These are phyloP conservation scores for Sungouiella thailandica DNA, from an alignment of 805 yeast genomes.

Conservation along the genomic window DNA sequence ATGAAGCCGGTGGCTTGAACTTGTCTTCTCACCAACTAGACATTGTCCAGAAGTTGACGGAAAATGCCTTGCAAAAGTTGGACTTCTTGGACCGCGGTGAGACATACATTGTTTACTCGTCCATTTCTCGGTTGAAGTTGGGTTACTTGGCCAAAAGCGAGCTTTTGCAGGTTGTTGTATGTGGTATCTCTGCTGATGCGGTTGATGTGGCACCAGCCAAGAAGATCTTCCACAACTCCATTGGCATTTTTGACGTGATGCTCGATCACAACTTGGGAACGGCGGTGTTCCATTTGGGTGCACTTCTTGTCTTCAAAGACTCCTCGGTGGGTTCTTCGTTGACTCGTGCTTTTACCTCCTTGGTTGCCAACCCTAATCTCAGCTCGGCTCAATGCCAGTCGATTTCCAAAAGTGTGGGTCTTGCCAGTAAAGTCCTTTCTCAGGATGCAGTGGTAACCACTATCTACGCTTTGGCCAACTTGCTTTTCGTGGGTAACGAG, in stretches of 20 bases:
- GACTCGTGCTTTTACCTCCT: slow-evolving; percentile 44
- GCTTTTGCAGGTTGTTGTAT: slow-evolving; percentile 57
- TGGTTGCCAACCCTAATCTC: slow-evolving; percentile 54
- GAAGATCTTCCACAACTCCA: slow-evolving; percentile 44
- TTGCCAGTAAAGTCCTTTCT: slow-evolving; percentile 61
- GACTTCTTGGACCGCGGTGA: slow-evolving; percentile 53
- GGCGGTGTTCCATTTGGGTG: slow-evolving; percentile 50
- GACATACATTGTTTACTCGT: slow-evolving; percentile 49
- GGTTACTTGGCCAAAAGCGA: slow-evolving; percentile 52
- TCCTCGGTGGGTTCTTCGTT: slow-evolving; percentile 32
- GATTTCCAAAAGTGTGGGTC: slow-evolving; percentile 56
- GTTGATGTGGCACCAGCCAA: slow-evolving; percentile 41
- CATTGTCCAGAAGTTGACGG: slow-evolving; percentile 25
- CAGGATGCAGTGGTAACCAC: slow-evolving; percentile 82
- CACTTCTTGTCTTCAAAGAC: slow-evolving; percentile 45
- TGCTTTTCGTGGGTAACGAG: slow-evolving; percentile 53
- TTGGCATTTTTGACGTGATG: slow-evolving; percentile 50
- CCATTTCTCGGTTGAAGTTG: slow-evolving; percentile 41
- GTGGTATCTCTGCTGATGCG: slow-evolving; percentile 46
- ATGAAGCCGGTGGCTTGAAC: slow-evolving; percentile 8
- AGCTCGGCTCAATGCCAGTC: slow-evolving; percentile 41
- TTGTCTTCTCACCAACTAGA: slow-evolving; percentile 22
- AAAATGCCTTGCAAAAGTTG: slow-evolving; percentile 35
- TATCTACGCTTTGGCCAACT: slow-evolving; percentile 76
- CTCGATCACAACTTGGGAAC: slow-evolving; percentile 48